Percentiles rank a stretch among this genome's conserved stretches.
Conservation (phyloP, 192 early-diverging fungal genomes). For the Diversispora epigaea region DNA sequence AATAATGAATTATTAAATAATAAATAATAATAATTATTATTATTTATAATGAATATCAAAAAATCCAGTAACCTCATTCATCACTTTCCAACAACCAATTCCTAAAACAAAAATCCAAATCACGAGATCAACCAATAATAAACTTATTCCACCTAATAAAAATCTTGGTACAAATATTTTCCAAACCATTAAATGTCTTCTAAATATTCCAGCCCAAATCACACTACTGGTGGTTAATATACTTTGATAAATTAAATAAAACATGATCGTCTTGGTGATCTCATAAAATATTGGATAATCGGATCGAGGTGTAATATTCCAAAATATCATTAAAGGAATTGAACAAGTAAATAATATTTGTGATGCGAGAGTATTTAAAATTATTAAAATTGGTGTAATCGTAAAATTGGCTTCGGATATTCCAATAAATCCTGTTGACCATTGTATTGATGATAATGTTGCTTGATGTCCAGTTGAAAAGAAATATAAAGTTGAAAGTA, state of each 20-base stretch:
- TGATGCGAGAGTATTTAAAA: slow-evolving; percentile 73
- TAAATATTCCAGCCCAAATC: slow-evolving; percentile 64
- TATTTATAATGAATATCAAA: slow-evolving; percentile 1
- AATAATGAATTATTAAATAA: too few relatives aligned
- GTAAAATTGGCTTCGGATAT: slow-evolving; percentile 68
- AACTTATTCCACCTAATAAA: slow-evolving; percentile 53
- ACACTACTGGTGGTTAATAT: slow-evolving; percentile 48
- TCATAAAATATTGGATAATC: slow-evolving; percentile 39
- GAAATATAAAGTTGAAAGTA: slow-evolving; percentile 64
- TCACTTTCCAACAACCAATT: not conserved
- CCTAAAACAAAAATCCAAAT: slow-evolving; percentile 33
- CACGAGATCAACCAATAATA: slow-evolving; percentile 39
- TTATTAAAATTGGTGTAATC: slow-evolving; percentile 67
- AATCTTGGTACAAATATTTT: slow-evolving; percentile 92
- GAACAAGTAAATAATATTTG: slow-evolving; percentile 51
- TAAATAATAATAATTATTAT: not conserved
- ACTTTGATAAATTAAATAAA: slow-evolving; percentile 52
- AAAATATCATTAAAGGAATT: slow-evolving; percentile 60
- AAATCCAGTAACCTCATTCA: not conserved
- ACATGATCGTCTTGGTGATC: slow-evolving; percentile 44
- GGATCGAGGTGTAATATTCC: slow-evolving; percentile 50
- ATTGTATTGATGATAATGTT: slow-evolving; percentile 86
- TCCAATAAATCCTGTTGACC: slow-evolving; percentile 86
- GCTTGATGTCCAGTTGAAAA: slow-evolving; percentile 94
- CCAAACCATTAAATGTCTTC: slow-evolving; percentile 97